phyloP scores from a whole-genome alignment of 1,139 yeast species.

The Chernovozyma sophiae-reginae region DNA sequence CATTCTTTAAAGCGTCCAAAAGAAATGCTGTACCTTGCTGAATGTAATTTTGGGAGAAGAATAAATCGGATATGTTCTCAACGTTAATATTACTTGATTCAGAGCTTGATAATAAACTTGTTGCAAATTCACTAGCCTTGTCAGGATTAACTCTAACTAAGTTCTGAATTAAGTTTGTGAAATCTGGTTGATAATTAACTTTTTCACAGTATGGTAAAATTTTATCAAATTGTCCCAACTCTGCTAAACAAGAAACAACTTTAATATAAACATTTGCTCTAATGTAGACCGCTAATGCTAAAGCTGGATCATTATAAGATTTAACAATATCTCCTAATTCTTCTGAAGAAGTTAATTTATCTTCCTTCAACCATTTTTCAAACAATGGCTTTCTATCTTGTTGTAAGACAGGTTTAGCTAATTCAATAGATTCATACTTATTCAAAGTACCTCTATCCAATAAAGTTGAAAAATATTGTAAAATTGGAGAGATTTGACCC shows the following conservation, averaged over 20 bases:
- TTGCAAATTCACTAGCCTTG: constrained; percentile 95
- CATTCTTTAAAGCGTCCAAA: constrained; percentile 91
- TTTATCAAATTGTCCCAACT: constrained; percentile 94
- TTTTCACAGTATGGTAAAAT: constrained; percentile 91
- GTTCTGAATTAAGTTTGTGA: constrained; percentile 83
- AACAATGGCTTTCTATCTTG: constrained; percentile 92
- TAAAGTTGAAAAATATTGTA: constrained; percentile 88
- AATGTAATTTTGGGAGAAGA: constrained; percentile 88
- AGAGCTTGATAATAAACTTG: constrained; percentile 66
- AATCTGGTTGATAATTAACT: constrained; percentile 87
- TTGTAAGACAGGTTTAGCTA: constrained; percentile 92
- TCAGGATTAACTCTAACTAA: constrained; percentile 94
- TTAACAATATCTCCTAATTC: constrained; percentile 96
- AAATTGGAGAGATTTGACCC: constrained; percentile 90
- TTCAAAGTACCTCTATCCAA: constrained; percentile 92
- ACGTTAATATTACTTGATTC: constrained; percentile 66
- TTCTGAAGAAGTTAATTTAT: constrained; percentile 89
- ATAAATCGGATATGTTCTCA: constrained; percentile 88
- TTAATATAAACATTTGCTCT: constrained; percentile 83
- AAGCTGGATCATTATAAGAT: constrained; percentile 69
- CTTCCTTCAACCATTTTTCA: constrained; percentile 96
- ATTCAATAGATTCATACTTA: constrained; percentile 89
- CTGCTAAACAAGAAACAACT: constrained; percentile 91
- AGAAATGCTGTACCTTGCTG: constrained; percentile 99
- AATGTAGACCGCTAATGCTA: constrained; percentile 89